phyloP scores from a whole-genome alignment of 768 basidiomycete genomes.

The Naganishia kalamii region DNA sequence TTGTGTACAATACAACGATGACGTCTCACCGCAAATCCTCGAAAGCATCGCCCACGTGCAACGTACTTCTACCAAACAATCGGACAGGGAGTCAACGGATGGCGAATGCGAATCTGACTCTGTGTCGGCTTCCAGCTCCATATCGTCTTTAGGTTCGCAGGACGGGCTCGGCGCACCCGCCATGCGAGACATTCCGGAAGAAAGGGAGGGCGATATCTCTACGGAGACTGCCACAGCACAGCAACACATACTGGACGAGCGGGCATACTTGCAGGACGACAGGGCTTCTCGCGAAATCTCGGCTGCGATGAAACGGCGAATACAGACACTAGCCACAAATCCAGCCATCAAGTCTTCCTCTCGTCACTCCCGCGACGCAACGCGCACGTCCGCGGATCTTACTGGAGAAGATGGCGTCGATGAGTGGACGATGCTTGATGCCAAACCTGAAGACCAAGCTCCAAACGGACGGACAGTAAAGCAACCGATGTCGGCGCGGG shows the following conservation, averaged over 20 bases:
- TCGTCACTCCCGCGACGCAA: conserved; percentile 11
- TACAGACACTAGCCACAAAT: conserved; percentile 11
- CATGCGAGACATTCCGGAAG: neutral
- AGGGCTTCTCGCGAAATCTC: neutral
- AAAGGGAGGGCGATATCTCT: neutral
- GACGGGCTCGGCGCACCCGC: neutral
- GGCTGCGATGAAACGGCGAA: conserved; percentile 9
- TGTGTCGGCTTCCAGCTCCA: neutral
- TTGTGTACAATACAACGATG: neutral
- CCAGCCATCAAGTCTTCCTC: conserved; percentile 15
- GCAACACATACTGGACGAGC: neutral
- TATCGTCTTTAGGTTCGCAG: neutral
- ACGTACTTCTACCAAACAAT: neutral
- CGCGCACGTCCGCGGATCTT: neutral
- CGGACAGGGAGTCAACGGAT: neutral
- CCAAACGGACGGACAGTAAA: conserved; percentile 14
- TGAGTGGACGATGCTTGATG: conserved; percentile 24
- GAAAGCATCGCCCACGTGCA: too few species aligned
- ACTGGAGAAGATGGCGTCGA: neutral
- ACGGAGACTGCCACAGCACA: neutral
- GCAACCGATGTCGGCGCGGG: conserved; percentile 20
- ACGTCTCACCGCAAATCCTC: too few species aligned
- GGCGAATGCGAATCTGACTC: too few species aligned
- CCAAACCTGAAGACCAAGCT: conserved; percentile 5
- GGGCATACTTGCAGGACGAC: neutral